A percentile compares a stretch with the other conserved stretches of the same genome.
phyloP scores from a whole-genome alignment of 2,329 filamentous ascomycete genomes.

The Aspergillus tamarii region DNA sequence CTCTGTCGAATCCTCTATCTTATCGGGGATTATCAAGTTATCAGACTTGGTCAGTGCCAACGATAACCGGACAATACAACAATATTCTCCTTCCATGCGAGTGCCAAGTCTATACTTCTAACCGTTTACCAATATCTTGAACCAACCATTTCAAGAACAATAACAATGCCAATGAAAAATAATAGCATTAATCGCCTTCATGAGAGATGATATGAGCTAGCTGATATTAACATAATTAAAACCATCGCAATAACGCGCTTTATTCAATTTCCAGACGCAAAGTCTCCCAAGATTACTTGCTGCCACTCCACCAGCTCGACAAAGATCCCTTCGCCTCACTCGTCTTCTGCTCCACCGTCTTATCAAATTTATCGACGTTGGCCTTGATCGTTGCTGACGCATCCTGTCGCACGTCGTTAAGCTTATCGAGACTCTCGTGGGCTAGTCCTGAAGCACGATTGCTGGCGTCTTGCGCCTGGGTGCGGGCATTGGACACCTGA shows the following conservation, averaged over 20 bases:
- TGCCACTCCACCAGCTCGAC: constrained; percentile 77
- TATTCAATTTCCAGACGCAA: not conserved
- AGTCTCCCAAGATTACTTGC: constrained; percentile 14
- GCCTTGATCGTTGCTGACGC: constrained; percentile 52
- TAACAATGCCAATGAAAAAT: not conserved
- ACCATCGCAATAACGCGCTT: not conserved
- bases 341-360: constrained; percentile 76
- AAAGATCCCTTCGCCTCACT: constrained; percentile 82
- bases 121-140: not conserved
- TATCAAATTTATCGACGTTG: constrained; percentile 75
- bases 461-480: constrained; percentile 54
- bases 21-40: not conserved
- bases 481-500: constrained; percentile 65
- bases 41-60: not conserved
- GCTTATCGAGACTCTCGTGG: constrained; percentile 59
- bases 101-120: not conserved
- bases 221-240: constrained; percentile 4
- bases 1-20: not conserved
- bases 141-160: not conserved
- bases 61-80: not conserved
- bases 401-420: constrained; percentile 69
- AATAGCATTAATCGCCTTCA: constrained; percentile 1
- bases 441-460: constrained; percentile 64
- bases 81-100: not conserved
- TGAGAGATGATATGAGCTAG: not conserved